Conservation (phyloP, 805 yeast genomes). For the Ogataea angusta region DNA sequence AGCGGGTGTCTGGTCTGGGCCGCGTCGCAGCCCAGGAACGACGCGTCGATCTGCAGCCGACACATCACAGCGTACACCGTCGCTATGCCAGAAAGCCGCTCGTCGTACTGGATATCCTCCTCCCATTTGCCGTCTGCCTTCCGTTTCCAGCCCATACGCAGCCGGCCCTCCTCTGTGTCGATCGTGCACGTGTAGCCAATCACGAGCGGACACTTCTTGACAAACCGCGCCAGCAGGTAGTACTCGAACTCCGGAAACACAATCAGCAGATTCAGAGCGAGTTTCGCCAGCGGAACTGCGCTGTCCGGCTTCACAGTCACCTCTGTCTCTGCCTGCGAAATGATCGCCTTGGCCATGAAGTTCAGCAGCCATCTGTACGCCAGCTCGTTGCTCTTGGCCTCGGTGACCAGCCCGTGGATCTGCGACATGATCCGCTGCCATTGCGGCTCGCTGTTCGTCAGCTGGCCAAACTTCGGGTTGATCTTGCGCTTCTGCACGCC, state of each 20-base stretch:
- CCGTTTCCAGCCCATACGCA: slow-evolving; percentile 85
- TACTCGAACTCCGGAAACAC: slow-evolving; percentile 49
- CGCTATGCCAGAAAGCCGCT: slow-evolving; percentile 81
- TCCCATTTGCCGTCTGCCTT: slow-evolving; percentile 47
- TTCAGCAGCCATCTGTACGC: slow-evolving; percentile 75
- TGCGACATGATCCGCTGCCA: slow-evolving; percentile 49
- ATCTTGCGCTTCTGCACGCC: slow-evolving; percentile 68
- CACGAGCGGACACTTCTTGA: slow-evolving; percentile 86
- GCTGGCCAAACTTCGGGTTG: slow-evolving; percentile 88
- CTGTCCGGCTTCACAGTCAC: slow-evolving; percentile 74
- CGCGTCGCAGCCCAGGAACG: slow-evolving; percentile 23
- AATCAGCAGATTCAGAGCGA: slow-evolving; percentile 54
- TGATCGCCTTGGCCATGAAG: slow-evolving; percentile 78
- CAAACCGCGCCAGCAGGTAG: slow-evolving; percentile 70
- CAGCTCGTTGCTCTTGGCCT: slow-evolving; percentile 45
- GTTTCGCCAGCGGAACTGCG: slow-evolving; percentile 73
- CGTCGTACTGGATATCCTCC: slow-evolving; percentile 69
- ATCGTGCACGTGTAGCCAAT: slow-evolving; percentile 77
- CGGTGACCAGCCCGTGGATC: slow-evolving; percentile 45
- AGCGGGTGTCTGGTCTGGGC: slow-evolving; percentile 44
- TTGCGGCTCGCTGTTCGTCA: slow-evolving; percentile 69
- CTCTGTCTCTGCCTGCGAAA: slow-evolving; percentile 91
- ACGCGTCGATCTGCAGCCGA: slow-evolving; percentile 37
- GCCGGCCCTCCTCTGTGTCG: slow-evolving; percentile 78
- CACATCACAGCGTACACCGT: slow-evolving; percentile 78